Evolutionary conservation across 176 grass and related monocot species (phyloP), one percentile per base, ranked within the genome.

Genomic region (Avena eriantha): DNA sequence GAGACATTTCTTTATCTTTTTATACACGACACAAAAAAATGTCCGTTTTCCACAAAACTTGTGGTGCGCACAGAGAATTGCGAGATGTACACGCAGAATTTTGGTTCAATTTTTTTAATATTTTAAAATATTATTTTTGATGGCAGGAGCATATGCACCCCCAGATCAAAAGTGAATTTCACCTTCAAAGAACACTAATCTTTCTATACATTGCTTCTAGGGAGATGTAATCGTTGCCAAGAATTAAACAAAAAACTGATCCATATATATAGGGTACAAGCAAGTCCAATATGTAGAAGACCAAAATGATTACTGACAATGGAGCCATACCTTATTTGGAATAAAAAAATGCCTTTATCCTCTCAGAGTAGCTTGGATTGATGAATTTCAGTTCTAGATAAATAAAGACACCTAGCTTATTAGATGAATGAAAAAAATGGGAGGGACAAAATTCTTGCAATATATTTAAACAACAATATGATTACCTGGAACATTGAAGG

Each of bases 401-500:
- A 77, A 81, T 76, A 68, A 34, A 43, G 14, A 55, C 16, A 81
- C 64, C 61, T 76, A 76, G 10, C 39, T 70, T 61, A 69, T 85
- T 43, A 91, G 84, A 81, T 60, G 51, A 77, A 65, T 80, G 61
- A 51, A 76, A 66, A 53, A 75, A 51, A 53, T 76, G 24, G 73
- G 48, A 50, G 9, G 24, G 24, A 53, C 77, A 72, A 81, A 33
- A 2, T 76, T 76, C 41, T 55, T 64, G 68, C 69, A 64, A 88
- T 68, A 80, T 11, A 22, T 55, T n/a, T 36, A 87, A 7, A 80
- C 48, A 84, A 87, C 29, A 29, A 29, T 29, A 29, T 73, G 33
- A 73, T 34, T 88, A 95, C 93, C 90, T 88, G 85, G 60, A 85
- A 88, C 61, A 88, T 80, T 73, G 58, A 88, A 85, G 46, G 45